Conservation (phyloP, 331 rosid genomes). For the Saraca asoca region DNA sequence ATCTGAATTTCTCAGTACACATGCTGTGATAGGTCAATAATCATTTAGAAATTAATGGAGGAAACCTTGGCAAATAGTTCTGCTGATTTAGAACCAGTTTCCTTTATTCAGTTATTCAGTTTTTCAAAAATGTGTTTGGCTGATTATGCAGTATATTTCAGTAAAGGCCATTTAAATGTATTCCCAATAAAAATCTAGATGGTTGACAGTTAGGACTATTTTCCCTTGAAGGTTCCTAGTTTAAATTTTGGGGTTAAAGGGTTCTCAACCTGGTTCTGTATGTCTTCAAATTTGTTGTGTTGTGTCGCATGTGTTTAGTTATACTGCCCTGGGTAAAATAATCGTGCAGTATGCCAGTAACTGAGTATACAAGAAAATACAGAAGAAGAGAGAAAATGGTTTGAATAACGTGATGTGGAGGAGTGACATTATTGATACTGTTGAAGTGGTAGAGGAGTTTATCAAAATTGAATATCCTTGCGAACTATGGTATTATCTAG, state of each 20-base stretch:
- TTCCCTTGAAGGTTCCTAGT: conserved; percentile 5
- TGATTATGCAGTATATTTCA: conserved; percentile 16
- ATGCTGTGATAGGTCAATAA: conserved; percentile 8
- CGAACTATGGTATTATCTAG: not conserved
- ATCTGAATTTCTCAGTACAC: not conserved
- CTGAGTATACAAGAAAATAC: not conserved
- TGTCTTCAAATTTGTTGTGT: not conserved
- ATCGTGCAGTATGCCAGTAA: not conserved
- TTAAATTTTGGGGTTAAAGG: not conserved
- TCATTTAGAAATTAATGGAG: not conserved
- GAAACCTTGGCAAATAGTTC: not conserved
- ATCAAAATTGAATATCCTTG: not conserved
- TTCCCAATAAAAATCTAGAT: not conserved
- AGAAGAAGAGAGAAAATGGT: not conserved
- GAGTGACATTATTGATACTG: not conserved
- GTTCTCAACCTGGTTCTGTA: not conserved
- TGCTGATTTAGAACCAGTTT: not conserved
- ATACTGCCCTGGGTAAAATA: not conserved
- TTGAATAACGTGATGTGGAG: not conserved
- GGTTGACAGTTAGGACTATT: conserved; percentile 6
- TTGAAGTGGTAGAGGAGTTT: not conserved
- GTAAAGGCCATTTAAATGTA: not conserved
- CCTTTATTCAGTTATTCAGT: not conserved
- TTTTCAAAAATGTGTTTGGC: not conserved
- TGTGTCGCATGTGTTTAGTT: not conserved